Conservation (phyloP, 371 early-diverging fungal species). For the Ordospora pajunii region DNA sequence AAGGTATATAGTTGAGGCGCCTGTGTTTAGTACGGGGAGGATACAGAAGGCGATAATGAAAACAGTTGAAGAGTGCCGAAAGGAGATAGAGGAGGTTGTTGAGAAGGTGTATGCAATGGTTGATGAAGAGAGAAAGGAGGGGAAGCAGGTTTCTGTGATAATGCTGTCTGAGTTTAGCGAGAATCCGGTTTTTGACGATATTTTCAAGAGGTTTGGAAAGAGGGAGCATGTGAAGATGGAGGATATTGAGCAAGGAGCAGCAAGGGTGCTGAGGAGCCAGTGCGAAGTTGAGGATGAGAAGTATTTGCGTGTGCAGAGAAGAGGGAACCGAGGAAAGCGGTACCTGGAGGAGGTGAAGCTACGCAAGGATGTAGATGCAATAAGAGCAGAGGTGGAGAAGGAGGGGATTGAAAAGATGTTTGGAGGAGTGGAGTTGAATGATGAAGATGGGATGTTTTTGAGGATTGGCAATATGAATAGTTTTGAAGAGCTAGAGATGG, state of each 20-base stretch:
- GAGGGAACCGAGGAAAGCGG: neutral
- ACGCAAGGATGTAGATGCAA: neutral
- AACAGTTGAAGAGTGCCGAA: neutral
- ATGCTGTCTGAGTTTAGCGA: neutral
- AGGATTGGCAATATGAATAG: neutral
- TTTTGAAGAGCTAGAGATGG: neutral
- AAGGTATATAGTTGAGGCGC: neutral
- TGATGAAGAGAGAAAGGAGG: neutral
- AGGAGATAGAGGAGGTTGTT: neutral
- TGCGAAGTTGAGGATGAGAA: neutral
- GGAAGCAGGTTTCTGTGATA: neutral
- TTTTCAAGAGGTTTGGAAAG: neutral
- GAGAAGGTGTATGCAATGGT: neutral
- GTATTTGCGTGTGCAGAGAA: neutral
- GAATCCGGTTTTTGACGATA: neutral
- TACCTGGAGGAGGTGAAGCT: neutral
- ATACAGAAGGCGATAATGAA: neutral
- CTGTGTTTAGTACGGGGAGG: neutral
- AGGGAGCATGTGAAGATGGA: neutral
- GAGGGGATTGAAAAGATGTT: neutral
- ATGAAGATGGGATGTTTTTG: neutral
- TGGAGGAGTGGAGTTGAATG: neutral
- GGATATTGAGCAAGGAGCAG: neutral
- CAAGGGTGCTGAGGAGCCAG: neutral
- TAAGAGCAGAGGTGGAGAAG: neutral